phyloP scores from a whole-genome alignment of 2,329 filamentous ascomycete genomes.

The Fusarium brevicatenulatum region DNA sequence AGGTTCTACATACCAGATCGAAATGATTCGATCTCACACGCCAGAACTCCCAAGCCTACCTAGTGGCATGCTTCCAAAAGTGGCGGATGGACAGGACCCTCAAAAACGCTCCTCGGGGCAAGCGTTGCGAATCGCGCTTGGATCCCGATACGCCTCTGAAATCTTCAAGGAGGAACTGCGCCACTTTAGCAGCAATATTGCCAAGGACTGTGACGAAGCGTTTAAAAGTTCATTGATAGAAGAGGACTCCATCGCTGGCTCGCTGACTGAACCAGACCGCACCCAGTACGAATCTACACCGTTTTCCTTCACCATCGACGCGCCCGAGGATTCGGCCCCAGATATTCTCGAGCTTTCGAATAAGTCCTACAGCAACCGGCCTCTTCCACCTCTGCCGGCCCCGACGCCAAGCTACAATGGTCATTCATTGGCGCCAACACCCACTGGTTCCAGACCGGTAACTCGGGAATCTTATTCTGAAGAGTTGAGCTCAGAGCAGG shows the following conservation, averaged over 20 bases:
- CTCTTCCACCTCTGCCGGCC: constrained; percentile 61
- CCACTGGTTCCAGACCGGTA: constrained; percentile 35
- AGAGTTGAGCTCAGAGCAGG: constrained; percentile 39
- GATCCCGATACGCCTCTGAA: constrained; percentile 45
- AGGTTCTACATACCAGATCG: constrained; percentile 33
- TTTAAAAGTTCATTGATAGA: constrained; percentile 75
- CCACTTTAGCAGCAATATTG: constrained; percentile 85
- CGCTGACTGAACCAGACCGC: constrained; percentile 47
- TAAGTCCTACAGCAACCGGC: constrained; percentile 59
- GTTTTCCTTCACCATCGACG: constrained; percentile 55
- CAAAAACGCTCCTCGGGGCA: constrained; percentile 20
- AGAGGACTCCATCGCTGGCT: constrained; percentile 51
- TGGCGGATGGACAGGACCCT: constrained; percentile 17
- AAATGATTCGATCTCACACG: constrained; percentile 42
- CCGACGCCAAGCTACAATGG: constrained; percentile 37
- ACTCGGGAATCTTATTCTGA: constrained; percentile 43
- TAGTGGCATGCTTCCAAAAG: constrained; percentile 43
- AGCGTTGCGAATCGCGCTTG: constrained; percentile 18
- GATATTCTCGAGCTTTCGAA: constrained; percentile 30
- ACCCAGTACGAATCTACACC: constrained; percentile 52
- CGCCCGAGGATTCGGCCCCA: constrained; percentile 40
- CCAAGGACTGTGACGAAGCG: constrained; percentile 90
- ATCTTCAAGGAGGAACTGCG: constrained; percentile 78
- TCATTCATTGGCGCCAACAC: constrained; percentile 28
- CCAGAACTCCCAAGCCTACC: constrained; percentile 45